These are phyloP conservation scores for Dimargaris xerosporica DNA, from an alignment of 192 early-diverging fungal species.

Conservation along the genomic window DNA sequence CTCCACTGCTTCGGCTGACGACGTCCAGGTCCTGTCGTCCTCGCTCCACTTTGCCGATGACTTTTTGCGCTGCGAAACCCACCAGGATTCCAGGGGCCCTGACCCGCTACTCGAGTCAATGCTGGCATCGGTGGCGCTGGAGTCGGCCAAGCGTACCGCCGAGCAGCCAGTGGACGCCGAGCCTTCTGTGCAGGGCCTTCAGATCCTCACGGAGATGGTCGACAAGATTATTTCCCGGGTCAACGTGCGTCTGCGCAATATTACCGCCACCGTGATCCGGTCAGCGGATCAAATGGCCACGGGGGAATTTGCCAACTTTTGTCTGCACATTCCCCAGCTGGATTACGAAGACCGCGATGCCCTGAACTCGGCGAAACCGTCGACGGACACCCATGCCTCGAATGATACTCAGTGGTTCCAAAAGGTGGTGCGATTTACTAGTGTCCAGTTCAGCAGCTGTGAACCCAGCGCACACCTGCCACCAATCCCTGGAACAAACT, in stretches of 20 bases:
- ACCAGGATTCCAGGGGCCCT: neutral
- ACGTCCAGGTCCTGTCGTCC: conserved; percentile 53
- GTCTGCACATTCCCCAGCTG: neutral
- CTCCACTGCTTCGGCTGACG: conserved; percentile 31
- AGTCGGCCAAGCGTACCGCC: conserved; percentile 20
- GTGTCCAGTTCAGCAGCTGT: no score
- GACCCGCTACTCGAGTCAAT: conserved; percentile 20
- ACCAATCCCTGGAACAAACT: no score
- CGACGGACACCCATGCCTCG: neutral
- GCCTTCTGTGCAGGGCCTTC: conserved; percentile 41
- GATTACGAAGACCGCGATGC: conserved; percentile 9
- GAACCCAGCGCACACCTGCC: no score
- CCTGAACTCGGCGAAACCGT: neutral
- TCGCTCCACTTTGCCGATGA: conserved; percentile 80
- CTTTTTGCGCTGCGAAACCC: conserved; percentile 49
- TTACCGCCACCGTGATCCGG: conserved; percentile 5
- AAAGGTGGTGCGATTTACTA: neutral
- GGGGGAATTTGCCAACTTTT: neutral
- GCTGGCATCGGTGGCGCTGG: conserved; percentile 15
- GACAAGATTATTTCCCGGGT: conserved; percentile 72
- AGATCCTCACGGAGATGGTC: conserved; percentile 63
- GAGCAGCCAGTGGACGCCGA: conserved; percentile 13
- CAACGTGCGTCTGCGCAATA: conserved; percentile 42
- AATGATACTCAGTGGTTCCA: conserved; percentile 8
- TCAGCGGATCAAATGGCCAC: no score